These are phyloP conservation scores for Murraya koenigii DNA, from an alignment of 345 rosid genomes.

Conservation along the genomic window DNA sequence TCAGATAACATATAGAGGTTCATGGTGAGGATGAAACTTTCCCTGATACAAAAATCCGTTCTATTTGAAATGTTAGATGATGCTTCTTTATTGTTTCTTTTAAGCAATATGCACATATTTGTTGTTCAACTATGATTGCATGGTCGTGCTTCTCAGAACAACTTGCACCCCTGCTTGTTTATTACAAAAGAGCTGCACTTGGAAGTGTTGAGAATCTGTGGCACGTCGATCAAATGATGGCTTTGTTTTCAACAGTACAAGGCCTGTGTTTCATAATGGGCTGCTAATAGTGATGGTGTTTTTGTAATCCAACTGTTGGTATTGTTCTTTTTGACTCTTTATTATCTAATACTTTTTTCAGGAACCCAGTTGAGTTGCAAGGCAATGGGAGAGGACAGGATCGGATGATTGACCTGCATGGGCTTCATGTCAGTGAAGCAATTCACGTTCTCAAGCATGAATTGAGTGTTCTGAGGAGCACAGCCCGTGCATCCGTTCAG, in stretches of 20 bases:
- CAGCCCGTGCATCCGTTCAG: constrained; percentile 73
- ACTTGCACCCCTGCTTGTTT: background rate
- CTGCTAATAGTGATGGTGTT: background rate
- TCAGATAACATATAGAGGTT: background rate
- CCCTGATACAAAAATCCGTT: background rate
- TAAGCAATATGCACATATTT: background rate
- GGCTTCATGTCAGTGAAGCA: constrained; percentile 91
- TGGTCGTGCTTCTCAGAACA: background rate
- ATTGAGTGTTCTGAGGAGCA: constrained; percentile 62
- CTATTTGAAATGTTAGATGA: background rate
- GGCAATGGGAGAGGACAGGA: constrained; percentile 69
- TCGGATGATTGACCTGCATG: constrained; percentile 95
- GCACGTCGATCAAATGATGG: background rate
- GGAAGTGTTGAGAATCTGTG: background rate
- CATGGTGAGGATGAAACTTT: background rate
- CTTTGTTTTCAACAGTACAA: background rate
- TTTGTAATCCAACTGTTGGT: constrained; percentile 10
- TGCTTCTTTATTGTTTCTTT: background rate
- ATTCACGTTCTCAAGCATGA: constrained; percentile 83
- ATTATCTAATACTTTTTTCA: constrained; percentile 19
- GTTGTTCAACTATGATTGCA: background rate
- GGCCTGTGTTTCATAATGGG: background rate
- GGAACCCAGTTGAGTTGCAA: constrained; percentile 77
- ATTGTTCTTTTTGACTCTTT: constrained; percentile 5
- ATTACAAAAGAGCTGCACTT: background rate